Evolutionary conservation across 1,284 basidiomycete species (phyloP).

Genomic region (Athelia sp.): DNA sequence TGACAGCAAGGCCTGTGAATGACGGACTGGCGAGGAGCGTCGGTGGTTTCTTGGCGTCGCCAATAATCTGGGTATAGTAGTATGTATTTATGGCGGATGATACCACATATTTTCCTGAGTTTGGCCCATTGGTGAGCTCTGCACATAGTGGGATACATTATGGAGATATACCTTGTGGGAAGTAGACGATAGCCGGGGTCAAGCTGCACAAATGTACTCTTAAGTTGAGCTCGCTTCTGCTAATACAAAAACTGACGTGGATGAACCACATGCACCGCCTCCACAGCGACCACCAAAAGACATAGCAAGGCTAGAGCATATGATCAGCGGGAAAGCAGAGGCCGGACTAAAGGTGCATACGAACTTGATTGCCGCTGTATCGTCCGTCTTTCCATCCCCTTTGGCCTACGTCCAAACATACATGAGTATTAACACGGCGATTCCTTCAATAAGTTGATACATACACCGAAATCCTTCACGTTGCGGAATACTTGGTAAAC

Average conservation of each 20-base stretch:
- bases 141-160: not conserved
- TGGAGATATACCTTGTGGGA: constrained; percentile 39
- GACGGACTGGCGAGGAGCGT: constrained; percentile 50
- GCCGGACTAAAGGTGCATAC: constrained; percentile 8
- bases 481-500: constrained; percentile 71
- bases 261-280: constrained; percentile 42
- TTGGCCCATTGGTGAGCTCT: not conserved
- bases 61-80: constrained; percentile 66
- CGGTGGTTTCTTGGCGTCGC: constrained; percentile 58
- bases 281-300: constrained; percentile 52
- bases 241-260: constrained; percentile 28
- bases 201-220: constrained; percentile 9
- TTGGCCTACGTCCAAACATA: constrained; percentile 18
- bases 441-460: constrained; percentile 34
- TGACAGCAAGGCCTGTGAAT: constrained; percentile 64
- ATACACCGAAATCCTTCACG: constrained; percentile 59
- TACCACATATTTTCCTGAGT: constrained; percentile 48
- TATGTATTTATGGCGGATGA: constrained; percentile 57
- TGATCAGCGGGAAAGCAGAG: not conserved
- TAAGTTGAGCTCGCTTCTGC: constrained; percentile 1
- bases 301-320: constrained; percentile 43
- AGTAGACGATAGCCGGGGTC: constrained; percentile 51
- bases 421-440: no score
- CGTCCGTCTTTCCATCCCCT: constrained; percentile 66
- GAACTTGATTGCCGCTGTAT: constrained; percentile 67